A percentile compares a stretch with the other conserved stretches of the same genome.
Conservation (phyloP, 179 eudicot species). For the Actinidia arguta region DNA sequence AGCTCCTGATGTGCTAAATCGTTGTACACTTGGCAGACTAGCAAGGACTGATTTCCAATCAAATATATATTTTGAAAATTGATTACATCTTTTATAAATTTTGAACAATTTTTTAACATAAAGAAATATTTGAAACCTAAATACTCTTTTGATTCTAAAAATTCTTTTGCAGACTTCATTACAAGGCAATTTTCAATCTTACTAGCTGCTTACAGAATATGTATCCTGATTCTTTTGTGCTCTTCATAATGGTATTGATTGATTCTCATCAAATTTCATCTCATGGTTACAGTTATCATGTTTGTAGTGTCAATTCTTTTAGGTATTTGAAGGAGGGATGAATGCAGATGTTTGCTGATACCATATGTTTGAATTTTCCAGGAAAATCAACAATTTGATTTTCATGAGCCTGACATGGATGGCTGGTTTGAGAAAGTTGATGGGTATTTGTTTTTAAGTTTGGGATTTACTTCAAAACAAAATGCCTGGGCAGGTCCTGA, state of each 20-base stretch:
- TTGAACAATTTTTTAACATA: background rate
- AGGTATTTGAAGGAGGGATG: background rate
- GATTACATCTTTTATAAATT: background rate
- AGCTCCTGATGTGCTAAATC: background rate
- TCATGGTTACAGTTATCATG: background rate
- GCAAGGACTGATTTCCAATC: background rate
- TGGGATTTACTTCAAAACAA: constrained; percentile 66
- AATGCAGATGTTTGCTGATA: background rate
- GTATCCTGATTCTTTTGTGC: background rate
- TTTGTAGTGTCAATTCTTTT: background rate
- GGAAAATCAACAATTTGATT: constrained; percentile 51
- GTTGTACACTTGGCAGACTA: background rate
- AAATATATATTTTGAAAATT: background rate
- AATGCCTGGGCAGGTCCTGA: constrained; percentile 99
- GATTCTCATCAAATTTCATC: background rate
- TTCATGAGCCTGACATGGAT: constrained; percentile 46
- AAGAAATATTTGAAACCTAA: background rate
- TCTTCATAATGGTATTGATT: background rate
- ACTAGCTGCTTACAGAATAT: background rate
- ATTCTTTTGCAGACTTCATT: background rate
- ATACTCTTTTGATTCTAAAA: background rate
- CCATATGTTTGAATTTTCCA: constrained; percentile 31
- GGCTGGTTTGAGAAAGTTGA: constrained; percentile 66
- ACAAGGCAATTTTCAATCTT: background rate
- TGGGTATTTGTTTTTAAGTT: constrained; percentile 61